Evolutionary conservation across 1,139 yeast species (phyloP).

Genomic region (Debaryomyces sp.): DNA sequence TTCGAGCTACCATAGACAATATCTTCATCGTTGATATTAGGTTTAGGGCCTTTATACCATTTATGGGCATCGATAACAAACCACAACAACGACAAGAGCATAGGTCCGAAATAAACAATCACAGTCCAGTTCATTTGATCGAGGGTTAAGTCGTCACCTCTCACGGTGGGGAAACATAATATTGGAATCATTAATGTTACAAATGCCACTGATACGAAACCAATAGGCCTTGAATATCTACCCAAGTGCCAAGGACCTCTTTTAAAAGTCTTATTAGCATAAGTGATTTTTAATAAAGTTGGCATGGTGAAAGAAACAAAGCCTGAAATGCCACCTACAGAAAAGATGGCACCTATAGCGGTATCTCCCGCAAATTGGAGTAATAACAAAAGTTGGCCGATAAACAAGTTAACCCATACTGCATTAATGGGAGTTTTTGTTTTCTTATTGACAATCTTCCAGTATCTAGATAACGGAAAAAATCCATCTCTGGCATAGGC

Average conservation of each 20-base stretch:
- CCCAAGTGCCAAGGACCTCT: conserved; percentile 79
- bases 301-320: conserved; percentile 74
- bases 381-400: conserved; percentile 60
- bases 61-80: conserved; percentile 60
- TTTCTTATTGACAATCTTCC: conserved; percentile 53
- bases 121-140: conserved; percentile 72
- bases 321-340: conserved; percentile 76
- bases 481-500: conserved; percentile 74
- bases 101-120: conserved; percentile 67
- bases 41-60: conserved; percentile 68
- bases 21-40: conserved; percentile 50
- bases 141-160: conserved; percentile 50
- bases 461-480: conserved; percentile 59
- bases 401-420: conserved; percentile 61
- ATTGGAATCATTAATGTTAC: conserved; percentile 67
- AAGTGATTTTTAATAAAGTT: conserved; percentile 60
- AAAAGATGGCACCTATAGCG: conserved; percentile 75
- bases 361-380: conserved; percentile 68
- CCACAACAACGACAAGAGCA: conserved; percentile 56
- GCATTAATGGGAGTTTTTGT: conserved; percentile 75
- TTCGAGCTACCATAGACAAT: conserved; percentile 18
- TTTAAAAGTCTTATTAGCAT: conserved; percentile 54
- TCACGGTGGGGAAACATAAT: conserved; percentile 62
- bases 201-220: conserved; percentile 43
- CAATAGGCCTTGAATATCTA: conserved; percentile 50